These are phyloP conservation scores for Lithospermum erythrorhizon DNA, from an alignment of 257 asterid species.

Conservation along the genomic window DNA sequence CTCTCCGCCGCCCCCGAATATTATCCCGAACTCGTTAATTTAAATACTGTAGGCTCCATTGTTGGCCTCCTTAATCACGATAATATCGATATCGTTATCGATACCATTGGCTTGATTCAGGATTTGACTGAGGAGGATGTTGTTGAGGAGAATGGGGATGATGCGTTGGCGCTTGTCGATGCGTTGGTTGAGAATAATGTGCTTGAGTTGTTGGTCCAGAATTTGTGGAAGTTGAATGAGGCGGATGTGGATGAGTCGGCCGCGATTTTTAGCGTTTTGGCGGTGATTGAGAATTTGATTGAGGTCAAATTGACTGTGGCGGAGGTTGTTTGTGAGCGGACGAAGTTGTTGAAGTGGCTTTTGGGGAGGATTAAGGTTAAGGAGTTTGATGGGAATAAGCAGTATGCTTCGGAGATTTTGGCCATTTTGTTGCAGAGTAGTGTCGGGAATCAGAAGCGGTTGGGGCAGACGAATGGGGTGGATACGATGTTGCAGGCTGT, in stretches of 20 bases:
- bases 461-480: constrained; percentile 95
- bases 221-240: constrained; percentile 55
- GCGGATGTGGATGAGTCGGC: constrained; percentile 77
- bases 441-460: constrained; percentile 64
- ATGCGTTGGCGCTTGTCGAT: constrained; percentile 70
- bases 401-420: constrained; percentile 87
- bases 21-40: constrained; percentile 74
- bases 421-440: constrained; percentile 89
- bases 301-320: constrained; percentile 79
- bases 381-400: constrained; percentile 87
- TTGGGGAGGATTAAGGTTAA: constrained; percentile 67
- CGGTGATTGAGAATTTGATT: constrained; percentile 72
- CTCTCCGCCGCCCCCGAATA: constrained; percentile 93
- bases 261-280: constrained; percentile 63
- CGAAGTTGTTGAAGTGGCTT: constrained; percentile 90
- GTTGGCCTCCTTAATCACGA: constrained; percentile 72
- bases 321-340: constrained; percentile 89
- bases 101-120: constrained; percentile 68
- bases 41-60: constrained; percentile 71
- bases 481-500: constrained; percentile 92
- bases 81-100: constrained; percentile 71
- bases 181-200: constrained; percentile 78
- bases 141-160: constrained; percentile 73
- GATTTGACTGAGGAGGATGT: constrained; percentile 96
- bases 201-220: constrained; percentile 75